Evolutionary conservation across 2,329 filamentous ascomycete genomes (phyloP).

Genomic region (Teratosphaeria epicoccoides): DNA sequence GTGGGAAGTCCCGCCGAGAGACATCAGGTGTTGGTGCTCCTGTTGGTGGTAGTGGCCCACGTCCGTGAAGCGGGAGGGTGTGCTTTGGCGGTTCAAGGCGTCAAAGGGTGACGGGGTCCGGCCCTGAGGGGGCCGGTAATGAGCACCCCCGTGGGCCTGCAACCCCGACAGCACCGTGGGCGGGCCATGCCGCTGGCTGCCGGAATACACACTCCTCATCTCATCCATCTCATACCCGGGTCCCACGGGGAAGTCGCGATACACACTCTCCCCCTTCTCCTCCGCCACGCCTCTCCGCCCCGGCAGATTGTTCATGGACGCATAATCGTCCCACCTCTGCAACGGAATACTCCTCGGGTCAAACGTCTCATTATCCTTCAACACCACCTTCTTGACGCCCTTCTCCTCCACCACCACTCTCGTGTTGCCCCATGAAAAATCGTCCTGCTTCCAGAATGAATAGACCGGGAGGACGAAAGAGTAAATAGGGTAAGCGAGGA

Average conservation of each 20-base stretch:
- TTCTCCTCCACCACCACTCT: conserved; percentile 94
- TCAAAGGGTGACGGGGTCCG: conserved; percentile 66
- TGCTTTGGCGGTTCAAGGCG: conserved; percentile 62
- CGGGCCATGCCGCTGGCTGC: conserved; percentile 59
- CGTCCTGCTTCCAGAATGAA: conserved; percentile 99
- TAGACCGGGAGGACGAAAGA: conserved; percentile 85
- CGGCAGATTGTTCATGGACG: conserved; percentile 72
- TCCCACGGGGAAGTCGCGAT: conserved; percentile 12
- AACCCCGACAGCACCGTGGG: conserved; percentile 82
- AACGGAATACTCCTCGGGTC: conserved; percentile 88
- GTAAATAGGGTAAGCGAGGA: conserved; percentile 90
- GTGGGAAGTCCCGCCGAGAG: conserved; percentile 43
- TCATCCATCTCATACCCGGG: conserved; percentile 87
- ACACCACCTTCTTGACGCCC: conserved; percentile 80
- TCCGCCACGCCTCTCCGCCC: conserved; percentile 60
- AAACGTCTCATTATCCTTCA: conserved; percentile 68
- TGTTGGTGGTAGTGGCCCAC: conserved; percentile 33
- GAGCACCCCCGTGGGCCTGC: conserved; percentile 37
- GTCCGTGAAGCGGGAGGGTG: conserved; percentile 47
- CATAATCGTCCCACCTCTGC: conserved; percentile 96
- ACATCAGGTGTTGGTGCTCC: conserved; percentile 42
- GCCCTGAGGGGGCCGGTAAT: conserved; percentile 51
- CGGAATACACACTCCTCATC: conserved; percentile 93
- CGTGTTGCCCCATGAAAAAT: conserved; percentile 98
- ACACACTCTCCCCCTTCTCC: conserved; percentile 17